These are phyloP conservation scores for Gossypium herbaceum DNA, from an alignment of 345 rosid genomes.

Conservation along the genomic window DNA sequence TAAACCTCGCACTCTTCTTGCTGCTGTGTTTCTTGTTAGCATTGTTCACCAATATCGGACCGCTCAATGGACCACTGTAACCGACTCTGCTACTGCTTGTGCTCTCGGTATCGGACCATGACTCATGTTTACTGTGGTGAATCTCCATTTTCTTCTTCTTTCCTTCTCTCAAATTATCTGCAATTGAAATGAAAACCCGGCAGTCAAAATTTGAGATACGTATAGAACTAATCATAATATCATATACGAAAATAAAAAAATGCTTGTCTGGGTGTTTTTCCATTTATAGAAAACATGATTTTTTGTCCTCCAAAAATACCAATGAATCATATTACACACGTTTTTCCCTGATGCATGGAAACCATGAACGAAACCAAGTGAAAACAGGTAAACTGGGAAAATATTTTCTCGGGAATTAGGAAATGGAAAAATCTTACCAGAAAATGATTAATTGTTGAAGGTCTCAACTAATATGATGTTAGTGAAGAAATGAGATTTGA, in stretches of 20 bases:
- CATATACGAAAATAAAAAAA: neutral
- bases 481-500: neutral
- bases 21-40: slow-evolving; percentile 24
- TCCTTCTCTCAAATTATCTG: neutral
- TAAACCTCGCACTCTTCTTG: slow-evolving; percentile 43
- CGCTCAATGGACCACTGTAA: slow-evolving; percentile 46
- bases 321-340: neutral
- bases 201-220: neutral
- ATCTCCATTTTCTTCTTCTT: slow-evolving; percentile 31
- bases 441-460: neutral
- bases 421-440: neutral
- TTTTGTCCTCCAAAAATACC: neutral
- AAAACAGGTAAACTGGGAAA: neutral
- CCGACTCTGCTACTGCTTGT: slow-evolving; percentile 27
- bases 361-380: neutral
- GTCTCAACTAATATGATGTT: neutral
- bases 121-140: slow-evolving; percentile 30
- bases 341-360: slow-evolving; percentile 1
- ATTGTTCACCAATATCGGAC: slow-evolving; percentile 28
- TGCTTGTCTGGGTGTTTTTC: neutral
- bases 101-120: slow-evolving; percentile 44
- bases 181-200: neutral
- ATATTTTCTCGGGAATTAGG: neutral
- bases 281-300: neutral
- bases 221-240: neutral